Base-by-base conservation (phyloP, 75 land plant species). In the Pinus tabuliformis region DNA sequence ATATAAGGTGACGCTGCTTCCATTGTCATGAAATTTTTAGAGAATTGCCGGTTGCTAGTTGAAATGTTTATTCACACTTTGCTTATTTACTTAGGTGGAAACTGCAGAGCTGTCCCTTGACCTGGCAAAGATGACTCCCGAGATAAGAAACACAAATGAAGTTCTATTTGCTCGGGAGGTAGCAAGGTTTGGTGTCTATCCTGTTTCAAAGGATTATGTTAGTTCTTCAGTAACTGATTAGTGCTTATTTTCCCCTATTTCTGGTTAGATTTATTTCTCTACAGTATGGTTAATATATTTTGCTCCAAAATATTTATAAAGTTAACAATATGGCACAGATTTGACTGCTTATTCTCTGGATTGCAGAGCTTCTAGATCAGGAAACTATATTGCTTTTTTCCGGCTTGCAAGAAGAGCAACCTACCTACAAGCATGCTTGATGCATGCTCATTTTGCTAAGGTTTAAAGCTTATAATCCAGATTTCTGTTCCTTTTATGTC, bases 371-470 rank as follows among this genome's bases (percentile, higher is more conserved):
- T 97, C 95, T 74, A 91, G 98, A 76, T 81, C 84, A 18, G 84
- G 97, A 61, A 95, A 97, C 70, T 97, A 84, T 79, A 82, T 97
- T 71, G 86, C 93, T n/a, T 97, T 97, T 81, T 97, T 97, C 75
- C 85, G 95, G 56, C 86, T 92, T 74, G 95, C 89, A 20, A 89
- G 88, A 73, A 91, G 83, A 78, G 93, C 98, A 64, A 89, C 88
- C 24, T 97, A 97, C 60, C 86, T 97, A 70, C 99, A 97, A 86
- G 95, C 98, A 45, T 97, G 99, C 78, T 81, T 97, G 79, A 97
- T 97, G 99, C 99, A 97, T 91, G 98, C 99, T 73, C 99, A 97
- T 73, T 97, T 97, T 86, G 63, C 95, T 6, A 97, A 97, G 98
- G 99, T 97, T 84, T 75, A 58, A 28, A 39, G n/a, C 45, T 74